phyloP scores from a whole-genome alignment of 768 basidiomycete genomes.

The Boletus bicolor region DNA sequence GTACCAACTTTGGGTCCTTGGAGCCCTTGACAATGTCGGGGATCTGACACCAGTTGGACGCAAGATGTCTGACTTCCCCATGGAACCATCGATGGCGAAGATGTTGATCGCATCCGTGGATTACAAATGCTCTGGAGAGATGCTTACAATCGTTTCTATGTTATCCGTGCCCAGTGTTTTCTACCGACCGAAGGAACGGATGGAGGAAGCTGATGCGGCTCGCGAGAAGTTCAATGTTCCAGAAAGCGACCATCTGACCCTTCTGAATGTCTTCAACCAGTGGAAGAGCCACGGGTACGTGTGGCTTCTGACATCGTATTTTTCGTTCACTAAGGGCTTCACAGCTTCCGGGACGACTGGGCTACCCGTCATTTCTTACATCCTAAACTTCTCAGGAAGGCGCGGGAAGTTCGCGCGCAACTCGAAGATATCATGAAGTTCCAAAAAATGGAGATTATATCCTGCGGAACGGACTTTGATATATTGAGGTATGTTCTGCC shows the following conservation, averaged over 20 bases:
- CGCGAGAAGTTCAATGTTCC: constrained; percentile 98
- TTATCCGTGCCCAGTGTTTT: constrained; percentile 97
- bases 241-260: constrained; percentile 94
- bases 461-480: constrained; percentile 94
- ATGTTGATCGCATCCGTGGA: constrained; percentile 93
- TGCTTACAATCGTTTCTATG: constrained; percentile 99
- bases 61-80: constrained; percentile 99
- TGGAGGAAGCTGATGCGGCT: constrained; percentile 97
- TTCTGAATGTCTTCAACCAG: constrained; percentile 95
- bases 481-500: constrained; percentile 56
- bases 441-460: constrained; percentile 93
- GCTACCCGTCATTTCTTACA: constrained; percentile 93
- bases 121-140: constrained; percentile 88
- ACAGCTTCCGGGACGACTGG: constrained; percentile 92
- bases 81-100: constrained; percentile 99
- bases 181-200: constrained; percentile 93
- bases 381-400: constrained; percentile 92
- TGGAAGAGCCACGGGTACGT: constrained; percentile 94
- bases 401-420: constrained; percentile 91
- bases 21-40: constrained; percentile 96
- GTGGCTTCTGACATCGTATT: neutral
- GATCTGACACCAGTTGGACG: constrained; percentile 88
- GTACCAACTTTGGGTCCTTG: constrained; percentile 99
- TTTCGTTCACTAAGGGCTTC: constrained; percentile 3
- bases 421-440: constrained; percentile 99